Base-by-base conservation (phyloP, 371 early-diverging fungal species). In the Mortierella polycephala region DNA sequence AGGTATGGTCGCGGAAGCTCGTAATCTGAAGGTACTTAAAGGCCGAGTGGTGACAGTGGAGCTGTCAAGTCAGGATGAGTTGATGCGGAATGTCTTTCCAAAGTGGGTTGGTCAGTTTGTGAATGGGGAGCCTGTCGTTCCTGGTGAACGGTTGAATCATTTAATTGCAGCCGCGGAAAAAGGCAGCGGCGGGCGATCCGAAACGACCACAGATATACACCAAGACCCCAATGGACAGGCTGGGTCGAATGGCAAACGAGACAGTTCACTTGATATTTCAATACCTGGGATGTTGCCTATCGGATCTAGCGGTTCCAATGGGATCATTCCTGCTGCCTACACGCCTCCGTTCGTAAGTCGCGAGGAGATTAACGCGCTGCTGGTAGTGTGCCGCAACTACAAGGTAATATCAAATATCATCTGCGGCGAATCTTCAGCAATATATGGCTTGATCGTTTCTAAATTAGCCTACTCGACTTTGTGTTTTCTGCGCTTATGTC, bases 331-430 rank as follows among this genome's bases (percentile, higher is more conserved):
- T 79, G 80, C 62, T 44, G 69, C n/a, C 57, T 55, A 37, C 60
- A 74, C 86, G 39, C 86, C 88, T 18, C 87, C 88, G n/a, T 92
- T 92, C 70, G 82, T 93, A 14, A 86, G 89, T 0, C 85, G 93
- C 2, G 92, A 91, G 42, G 92, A 93, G 67, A 92, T 93, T 69
- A 91, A 91, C 68, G 84, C 89, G 0, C 58, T 93, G 6, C 74
- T 93, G 30, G 85, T 88, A 0, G 87, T 91, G 7, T 93, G 94
- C 79, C 87, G 90, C 40, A 90, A 91, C 65, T 92, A 91, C 75
- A 92, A 92, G 84, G 91, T 89, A 85, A 16, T 18, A 18, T 51
- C 20, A 14, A 51, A 11, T 18, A 18, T 18, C 14, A 9, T 20
- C 50, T 20, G 21, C 10, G 4, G 37, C 10, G 5, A 30, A 42